Evolutionary conservation across 2,329 filamentous ascomycete genomes (phyloP).

Genomic region (Aspergillus persii): DNA sequence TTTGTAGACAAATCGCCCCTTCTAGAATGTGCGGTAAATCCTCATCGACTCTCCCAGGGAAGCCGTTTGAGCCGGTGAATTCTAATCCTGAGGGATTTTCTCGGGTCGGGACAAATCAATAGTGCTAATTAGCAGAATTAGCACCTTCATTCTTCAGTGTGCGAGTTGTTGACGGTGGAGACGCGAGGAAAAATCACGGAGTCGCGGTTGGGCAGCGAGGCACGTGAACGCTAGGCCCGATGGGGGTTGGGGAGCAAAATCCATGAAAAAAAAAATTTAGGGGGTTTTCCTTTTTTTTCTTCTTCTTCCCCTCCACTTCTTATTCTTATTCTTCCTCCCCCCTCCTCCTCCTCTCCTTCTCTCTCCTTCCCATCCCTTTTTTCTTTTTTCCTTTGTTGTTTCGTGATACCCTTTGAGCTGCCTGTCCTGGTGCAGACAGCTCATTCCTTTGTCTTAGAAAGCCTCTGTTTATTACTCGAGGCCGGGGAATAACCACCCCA

Average conservation of each 20-base stretch:
- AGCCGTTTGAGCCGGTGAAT: neutral
- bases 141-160: neutral
- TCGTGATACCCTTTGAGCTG: constrained; percentile 34
- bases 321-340: constrained; percentile 20
- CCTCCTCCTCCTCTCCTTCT: constrained; percentile 13
- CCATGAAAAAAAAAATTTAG: neutral
- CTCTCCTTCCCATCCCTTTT: constrained; percentile 15
- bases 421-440: constrained; percentile 32
- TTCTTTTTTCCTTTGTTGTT: constrained; percentile 19
- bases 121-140: neutral
- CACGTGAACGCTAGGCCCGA: neutral
- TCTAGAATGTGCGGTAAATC: neutral
- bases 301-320: constrained; percentile 11
- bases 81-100: neutral
- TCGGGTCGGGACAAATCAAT: neutral
- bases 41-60: neutral
- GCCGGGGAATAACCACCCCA: constrained; percentile 18
- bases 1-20: neutral
- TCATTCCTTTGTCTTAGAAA: constrained; percentile 20
- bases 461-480: constrained; percentile 13
- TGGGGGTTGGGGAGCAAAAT: constrained; percentile 1
- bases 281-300: constrained; percentile 1
- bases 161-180: neutral
- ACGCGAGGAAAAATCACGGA: neutral
- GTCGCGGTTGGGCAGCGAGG: constrained; percentile 6